A percentile compares a stretch with the other conserved stretches of the same genome.
These are phyloP conservation scores for Kwoniella bestiolae DNA, from an alignment of 768 basidiomycete species.

Conservation along the genomic window DNA sequence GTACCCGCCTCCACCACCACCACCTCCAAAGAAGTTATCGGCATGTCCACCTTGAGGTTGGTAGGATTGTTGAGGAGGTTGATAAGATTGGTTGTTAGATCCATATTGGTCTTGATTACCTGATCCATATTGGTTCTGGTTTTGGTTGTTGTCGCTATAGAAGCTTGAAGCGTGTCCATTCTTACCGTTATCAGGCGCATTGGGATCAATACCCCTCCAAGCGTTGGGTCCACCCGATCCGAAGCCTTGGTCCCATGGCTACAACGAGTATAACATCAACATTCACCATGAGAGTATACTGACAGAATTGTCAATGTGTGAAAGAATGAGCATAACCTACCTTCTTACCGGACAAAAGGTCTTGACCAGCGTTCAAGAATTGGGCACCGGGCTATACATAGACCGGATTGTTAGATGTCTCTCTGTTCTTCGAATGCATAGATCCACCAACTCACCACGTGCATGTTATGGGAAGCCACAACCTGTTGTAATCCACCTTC, in stretches of 20 bases:
- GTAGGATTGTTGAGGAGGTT: constrained; percentile 11
- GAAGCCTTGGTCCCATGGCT: constrained; percentile 57
- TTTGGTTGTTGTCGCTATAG: constrained; percentile 7
- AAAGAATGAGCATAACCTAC: constrained; percentile 35
- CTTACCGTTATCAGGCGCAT: constrained; percentile 2
- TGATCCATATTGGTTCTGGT: constrained; percentile 2
- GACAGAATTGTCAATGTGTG: too few relatives aligned
- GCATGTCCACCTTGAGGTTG: constrained; percentile 15
- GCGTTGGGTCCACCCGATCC: constrained; percentile 53
- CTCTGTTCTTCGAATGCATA: not conserved
- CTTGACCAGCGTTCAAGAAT: constrained; percentile 55
- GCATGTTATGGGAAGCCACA: constrained; percentile 52
- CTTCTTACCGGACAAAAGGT: constrained; percentile 51
- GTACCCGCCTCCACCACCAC: not conserved
- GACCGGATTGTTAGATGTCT: constrained; percentile 2
- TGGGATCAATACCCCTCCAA: constrained; percentile 51
- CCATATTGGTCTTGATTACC: constrained; percentile 17
- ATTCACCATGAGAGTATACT: too few relatives aligned
- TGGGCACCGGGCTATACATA: constrained; percentile 49
- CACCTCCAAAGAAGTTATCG: constrained; percentile 6
- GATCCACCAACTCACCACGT: constrained; percentile 43
- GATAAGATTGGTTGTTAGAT: not conserved
- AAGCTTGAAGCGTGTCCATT: constrained; percentile 17
- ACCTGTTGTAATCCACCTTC: constrained; percentile 54
- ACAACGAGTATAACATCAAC: not conserved